These are phyloP conservation scores for Mycena galopus DNA, from an alignment of 768 basidiomycete species.

Conservation along the genomic window DNA sequence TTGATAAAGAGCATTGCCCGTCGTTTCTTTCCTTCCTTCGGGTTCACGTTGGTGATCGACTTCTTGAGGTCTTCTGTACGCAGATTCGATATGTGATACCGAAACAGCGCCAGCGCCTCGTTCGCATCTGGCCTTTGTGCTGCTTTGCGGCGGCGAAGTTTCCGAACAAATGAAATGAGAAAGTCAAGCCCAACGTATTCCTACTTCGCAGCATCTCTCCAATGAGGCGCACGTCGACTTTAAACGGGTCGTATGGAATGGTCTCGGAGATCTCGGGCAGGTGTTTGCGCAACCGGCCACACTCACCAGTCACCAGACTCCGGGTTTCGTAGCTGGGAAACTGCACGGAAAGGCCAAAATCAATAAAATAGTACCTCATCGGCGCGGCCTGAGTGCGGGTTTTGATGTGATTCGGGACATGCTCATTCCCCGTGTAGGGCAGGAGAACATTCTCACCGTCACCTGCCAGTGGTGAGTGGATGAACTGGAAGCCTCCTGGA, in stretches of 20 bases:
- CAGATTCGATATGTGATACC: not conserved
- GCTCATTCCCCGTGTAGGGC: not conserved
- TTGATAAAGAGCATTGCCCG: not conserved
- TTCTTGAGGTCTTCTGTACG: not conserved
- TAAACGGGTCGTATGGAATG: slow-evolving; percentile 11
- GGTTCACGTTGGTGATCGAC: too few relatives aligned
- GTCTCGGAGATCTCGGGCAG: slow-evolving; percentile 6
- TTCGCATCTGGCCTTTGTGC: not conserved
- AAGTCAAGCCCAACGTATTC: not conserved
- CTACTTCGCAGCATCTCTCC: not conserved
- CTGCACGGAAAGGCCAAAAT: not conserved
- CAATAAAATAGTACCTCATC: too few relatives aligned
- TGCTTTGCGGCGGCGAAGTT: not conserved
- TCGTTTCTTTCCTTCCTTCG: not conserved
- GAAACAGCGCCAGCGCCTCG: not conserved
- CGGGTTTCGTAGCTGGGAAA: slow-evolving; percentile 1
- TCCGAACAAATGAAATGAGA: not conserved
- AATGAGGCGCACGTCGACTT: not conserved
- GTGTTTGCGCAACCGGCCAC: not conserved
- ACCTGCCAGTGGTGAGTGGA: not conserved
- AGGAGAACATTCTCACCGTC: not conserved
- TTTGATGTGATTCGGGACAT: not conserved
- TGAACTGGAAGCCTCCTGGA: slow-evolving; percentile 13
- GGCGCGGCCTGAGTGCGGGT: not conserved
- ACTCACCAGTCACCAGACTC: not conserved